Percentiles rank a stretch among this genome's conserved stretches.
phyloP scores from a whole-genome alignment of 176 grass and related monocot genomes.

The Carex littledalei region DNA sequence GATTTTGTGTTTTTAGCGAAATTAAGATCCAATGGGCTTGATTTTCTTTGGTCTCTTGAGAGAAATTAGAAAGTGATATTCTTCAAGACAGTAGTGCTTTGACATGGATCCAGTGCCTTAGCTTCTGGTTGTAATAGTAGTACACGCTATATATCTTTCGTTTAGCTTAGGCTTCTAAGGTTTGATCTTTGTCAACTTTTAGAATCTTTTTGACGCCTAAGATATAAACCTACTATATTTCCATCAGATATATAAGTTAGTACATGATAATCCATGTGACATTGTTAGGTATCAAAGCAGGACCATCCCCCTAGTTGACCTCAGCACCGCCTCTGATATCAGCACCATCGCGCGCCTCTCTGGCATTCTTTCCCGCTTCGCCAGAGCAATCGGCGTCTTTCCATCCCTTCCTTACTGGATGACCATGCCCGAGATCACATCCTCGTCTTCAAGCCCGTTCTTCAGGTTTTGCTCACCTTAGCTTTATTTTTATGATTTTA shows the following conservation, averaged over 20 bases:
- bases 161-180: not conserved
- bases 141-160: not conserved
- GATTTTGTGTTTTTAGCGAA: not conserved
- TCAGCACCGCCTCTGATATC: too few species aligned
- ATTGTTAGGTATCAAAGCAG: not conserved
- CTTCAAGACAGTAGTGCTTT: not conserved
- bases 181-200: not conserved
- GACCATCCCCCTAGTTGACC: too few species aligned
- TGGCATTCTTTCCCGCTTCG: too few species aligned
- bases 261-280: not conserved
- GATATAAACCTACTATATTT: not conserved
- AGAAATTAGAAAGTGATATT: not conserved
- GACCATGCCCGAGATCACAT: too few species aligned
- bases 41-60: not conserved
- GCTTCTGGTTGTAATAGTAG: not conserved
- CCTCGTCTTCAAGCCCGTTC: too few species aligned
- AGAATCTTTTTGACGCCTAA: not conserved
- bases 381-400: too few species aligned
- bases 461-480: too few species aligned
- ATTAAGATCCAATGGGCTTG: not conserved
- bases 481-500: too few species aligned
- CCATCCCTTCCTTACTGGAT: too few species aligned
- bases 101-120: constrained; percentile 1
- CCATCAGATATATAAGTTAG: not conserved
- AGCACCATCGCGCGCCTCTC: too few species aligned